A percentile compares a stretch with the other conserved stretches of the same genome.
phyloP scores from a whole-genome alignment of 192 early-diverging fungal species.

The Backusella macrospora region DNA sequence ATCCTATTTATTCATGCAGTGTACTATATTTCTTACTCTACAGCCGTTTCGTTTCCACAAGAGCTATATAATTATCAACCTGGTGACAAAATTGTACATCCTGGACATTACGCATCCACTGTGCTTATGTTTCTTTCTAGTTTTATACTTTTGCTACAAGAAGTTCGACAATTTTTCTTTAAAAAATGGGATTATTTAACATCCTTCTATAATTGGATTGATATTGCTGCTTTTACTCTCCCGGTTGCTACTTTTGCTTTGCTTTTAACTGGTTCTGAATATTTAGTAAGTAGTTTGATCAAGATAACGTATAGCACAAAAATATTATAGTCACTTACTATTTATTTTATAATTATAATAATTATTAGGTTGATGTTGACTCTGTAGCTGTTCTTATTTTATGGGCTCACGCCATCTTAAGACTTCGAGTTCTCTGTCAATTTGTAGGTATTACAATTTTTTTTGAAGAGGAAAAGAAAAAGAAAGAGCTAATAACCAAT shows the following conservation, averaged over 20 bases:
- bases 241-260: neutral
- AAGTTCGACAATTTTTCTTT: neutral
- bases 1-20: neutral
- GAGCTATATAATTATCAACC: neutral
- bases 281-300: conserved; percentile 2
- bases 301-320: neutral
- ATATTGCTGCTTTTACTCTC: neutral
- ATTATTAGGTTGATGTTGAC: neutral
- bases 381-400: conserved; percentile 14
- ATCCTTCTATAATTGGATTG: conserved; percentile 23
- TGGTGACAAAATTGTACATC: neutral
- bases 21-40: conserved; percentile 16
- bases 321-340: neutral
- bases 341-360: neutral
- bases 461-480: neutral
- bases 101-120: neutral
- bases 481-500: neutral
- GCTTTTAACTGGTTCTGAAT: neutral
- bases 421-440: conserved; percentile 13
- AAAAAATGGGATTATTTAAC: neutral
- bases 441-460: conserved; percentile 15
- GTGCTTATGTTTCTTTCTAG: conserved; percentile 5
- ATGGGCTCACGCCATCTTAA: conserved; percentile 23
- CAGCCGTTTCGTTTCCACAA: neutral
- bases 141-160: neutral